These are phyloP conservation scores for Neckera pumila DNA, from an alignment of 225 moss, liverwort and hornwort species.

Conservation along the genomic window DNA sequence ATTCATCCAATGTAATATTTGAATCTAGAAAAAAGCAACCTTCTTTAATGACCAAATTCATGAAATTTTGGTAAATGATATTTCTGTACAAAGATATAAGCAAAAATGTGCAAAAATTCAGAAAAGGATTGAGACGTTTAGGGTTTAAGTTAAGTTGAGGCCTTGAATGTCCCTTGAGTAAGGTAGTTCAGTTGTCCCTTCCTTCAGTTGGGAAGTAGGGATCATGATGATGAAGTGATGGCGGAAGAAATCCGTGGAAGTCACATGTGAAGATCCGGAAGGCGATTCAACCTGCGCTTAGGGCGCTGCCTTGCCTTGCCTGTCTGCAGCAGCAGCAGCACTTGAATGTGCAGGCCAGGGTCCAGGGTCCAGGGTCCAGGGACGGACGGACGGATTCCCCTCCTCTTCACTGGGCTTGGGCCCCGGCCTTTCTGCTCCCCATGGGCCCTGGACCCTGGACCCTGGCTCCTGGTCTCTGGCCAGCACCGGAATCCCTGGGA, in stretches of 20 bases:
- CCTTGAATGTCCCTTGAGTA: neutral
- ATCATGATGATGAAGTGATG: neutral
- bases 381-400: neutral
- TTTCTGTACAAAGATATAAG: too few relatives aligned
- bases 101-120: too few relatives aligned
- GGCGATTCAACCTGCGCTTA: neutral
- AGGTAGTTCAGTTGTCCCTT: too few relatives aligned
- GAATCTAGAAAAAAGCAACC: too few relatives aligned
- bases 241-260: neutral
- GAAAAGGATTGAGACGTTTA: too few relatives aligned
- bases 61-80: too few relatives aligned
- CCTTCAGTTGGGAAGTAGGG: too few relatives aligned
- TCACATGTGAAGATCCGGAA: neutral
- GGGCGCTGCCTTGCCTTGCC: too few relatives aligned
- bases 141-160: too few relatives aligned
- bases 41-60: too few relatives aligned
- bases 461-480: neutral
- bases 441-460: neutral
- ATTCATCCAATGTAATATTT: too few relatives aligned
- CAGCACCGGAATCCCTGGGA: neutral
- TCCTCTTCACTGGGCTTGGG: neutral
- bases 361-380: neutral
- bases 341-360: neutral
- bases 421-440: neutral
- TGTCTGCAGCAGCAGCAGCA: neutral